A percentile compares a stretch with the other conserved stretches of the same genome.
Evolutionary conservation across 2,329 filamentous ascomycete genomes (phyloP).

Genomic region (Periconia macrospinosa): DNA sequence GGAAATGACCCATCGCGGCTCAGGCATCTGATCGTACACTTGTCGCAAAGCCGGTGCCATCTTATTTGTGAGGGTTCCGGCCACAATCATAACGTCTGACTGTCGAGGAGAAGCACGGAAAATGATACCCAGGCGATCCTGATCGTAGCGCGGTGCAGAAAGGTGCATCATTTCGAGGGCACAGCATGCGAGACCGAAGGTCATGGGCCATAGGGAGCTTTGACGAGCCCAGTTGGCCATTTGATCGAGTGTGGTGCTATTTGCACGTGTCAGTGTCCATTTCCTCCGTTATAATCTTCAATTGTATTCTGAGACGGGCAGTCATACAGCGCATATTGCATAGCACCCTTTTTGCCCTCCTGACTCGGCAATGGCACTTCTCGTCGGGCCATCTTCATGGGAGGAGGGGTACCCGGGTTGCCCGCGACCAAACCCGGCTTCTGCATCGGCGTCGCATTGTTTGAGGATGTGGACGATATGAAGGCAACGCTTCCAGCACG

Average conservation of each 20-base stretch:
- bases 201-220: constrained; percentile 89
- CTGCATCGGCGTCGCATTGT: constrained; percentile 62
- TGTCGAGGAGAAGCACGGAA: constrained; percentile 88
- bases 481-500: constrained; percentile 62
- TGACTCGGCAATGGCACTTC: constrained; percentile 79
- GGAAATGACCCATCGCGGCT: constrained; percentile 82
- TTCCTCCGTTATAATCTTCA: not conserved
- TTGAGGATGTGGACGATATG: constrained; percentile 67
- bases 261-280: constrained; percentile 18
- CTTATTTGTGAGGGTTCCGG: constrained; percentile 92
- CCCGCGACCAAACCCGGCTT: constrained; percentile 54
- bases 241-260: constrained; percentile 77
- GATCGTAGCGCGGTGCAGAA: constrained; percentile 88
- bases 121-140: constrained; percentile 87
- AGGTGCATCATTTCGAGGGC: constrained; percentile 94
- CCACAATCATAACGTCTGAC: constrained; percentile 93
- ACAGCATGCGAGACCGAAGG: constrained; percentile 87
- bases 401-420: constrained; percentile 55
- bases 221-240: constrained; percentile 86
- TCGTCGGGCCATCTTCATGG: constrained; percentile 60
- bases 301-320: not conserved
- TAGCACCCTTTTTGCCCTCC: constrained; percentile 74
- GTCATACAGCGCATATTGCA: constrained; percentile 85
- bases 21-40: constrained; percentile 95
- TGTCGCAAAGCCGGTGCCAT: constrained; percentile 90